Conservation (phyloP, 2,329 filamentous ascomycete genomes). For the Plenodomus biglobosus region DNA sequence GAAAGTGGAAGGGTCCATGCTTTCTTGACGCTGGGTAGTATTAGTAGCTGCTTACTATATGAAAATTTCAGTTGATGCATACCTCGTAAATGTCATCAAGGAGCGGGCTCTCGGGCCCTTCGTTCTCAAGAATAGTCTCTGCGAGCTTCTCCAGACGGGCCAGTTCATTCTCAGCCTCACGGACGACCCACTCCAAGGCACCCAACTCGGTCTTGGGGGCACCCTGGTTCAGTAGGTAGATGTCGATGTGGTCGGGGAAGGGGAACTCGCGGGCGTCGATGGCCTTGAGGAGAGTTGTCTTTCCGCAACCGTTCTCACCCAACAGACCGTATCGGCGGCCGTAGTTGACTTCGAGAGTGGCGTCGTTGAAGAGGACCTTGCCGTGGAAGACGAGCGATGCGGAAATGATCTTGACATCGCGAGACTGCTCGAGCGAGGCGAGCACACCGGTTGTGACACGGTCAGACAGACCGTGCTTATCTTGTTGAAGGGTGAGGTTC, state of each 20-base stretch:
- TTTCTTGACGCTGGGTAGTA: slow-evolving; percentile 79
- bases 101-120: slow-evolving; percentile 86
- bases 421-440: slow-evolving; percentile 77
- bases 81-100: slow-evolving; percentile 96
- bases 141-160: slow-evolving; percentile 84
- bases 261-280: slow-evolving; percentile 93
- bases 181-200: slow-evolving; percentile 96
- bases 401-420: slow-evolving; percentile 96
- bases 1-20: slow-evolving; percentile 98
- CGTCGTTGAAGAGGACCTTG: slow-evolving; percentile 91
- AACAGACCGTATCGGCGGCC: slow-evolving; percentile 91
- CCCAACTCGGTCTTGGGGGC: slow-evolving; percentile 85
- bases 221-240: slow-evolving; percentile 97
- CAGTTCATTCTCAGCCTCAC: slow-evolving; percentile 90
- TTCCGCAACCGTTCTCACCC: slow-evolving; percentile 98
- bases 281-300: slow-evolving; percentile 95
- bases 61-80: slow-evolving; percentile 49
- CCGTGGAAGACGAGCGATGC: slow-evolving; percentile 96
- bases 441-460: slow-evolving; percentile 97
- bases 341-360: slow-evolving; percentile 88
- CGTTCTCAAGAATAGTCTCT: slow-evolving; percentile 86
- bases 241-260: slow-evolving; percentile 93
- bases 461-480: slow-evolving; percentile 94
- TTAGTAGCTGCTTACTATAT: slow-evolving; percentile 2
- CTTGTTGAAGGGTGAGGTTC: slow-evolving; percentile 88